These are phyloP conservation scores for Fusarium torulosum DNA, from an alignment of 2,329 filamentous ascomycete species.

Conservation along the genomic window DNA sequence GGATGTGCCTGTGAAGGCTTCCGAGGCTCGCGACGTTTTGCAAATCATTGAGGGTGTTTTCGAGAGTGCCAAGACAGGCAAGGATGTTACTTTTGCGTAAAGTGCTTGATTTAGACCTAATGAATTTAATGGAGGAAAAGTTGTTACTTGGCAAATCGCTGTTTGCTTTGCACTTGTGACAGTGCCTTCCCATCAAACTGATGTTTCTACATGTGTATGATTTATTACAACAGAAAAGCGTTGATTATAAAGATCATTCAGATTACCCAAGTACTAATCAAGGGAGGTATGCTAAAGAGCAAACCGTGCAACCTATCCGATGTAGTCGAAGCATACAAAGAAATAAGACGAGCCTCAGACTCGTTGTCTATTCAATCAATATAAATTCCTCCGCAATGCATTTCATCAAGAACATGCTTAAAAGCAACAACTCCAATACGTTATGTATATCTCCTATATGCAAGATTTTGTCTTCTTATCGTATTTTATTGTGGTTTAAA, in stretches of 20 bases:
- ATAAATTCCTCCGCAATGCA: slow-evolving; percentile 25
- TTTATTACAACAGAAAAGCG: background rate
- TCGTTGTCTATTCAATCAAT: slow-evolving; percentile 27
- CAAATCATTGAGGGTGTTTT: slow-evolving; percentile 64
- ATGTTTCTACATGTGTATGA: too few relatives aligned
- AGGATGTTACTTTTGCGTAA: slow-evolving; percentile 57
- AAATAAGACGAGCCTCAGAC: slow-evolving; percentile 25
- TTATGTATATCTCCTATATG: slow-evolving; percentile 12
- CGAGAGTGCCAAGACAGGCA: slow-evolving; percentile 63
- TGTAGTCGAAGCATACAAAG: slow-evolving; percentile 14
- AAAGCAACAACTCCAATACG: slow-evolving; percentile 33
- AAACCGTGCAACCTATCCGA: slow-evolving; percentile 13
- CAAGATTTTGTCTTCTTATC: background rate
- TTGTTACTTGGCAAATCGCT: background rate
- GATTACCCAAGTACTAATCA: slow-evolving; percentile 22
- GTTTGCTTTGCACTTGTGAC: background rate
- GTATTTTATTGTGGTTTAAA: slow-evolving; percentile 15
- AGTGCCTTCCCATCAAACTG: too few relatives aligned
- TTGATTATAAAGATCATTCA: slow-evolving; percentile 30
- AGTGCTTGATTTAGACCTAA: background rate
- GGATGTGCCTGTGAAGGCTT: slow-evolving; percentile 65
- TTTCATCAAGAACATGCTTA: slow-evolving; percentile 27
- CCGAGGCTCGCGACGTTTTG: slow-evolving; percentile 66
- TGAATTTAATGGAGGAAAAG: slow-evolving; percentile 32
- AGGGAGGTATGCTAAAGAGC: slow-evolving; percentile 30